Base-by-base conservation (phyloP, 2,329 filamentous ascomycete species). In the Colletotrichum paranaense region DNA sequence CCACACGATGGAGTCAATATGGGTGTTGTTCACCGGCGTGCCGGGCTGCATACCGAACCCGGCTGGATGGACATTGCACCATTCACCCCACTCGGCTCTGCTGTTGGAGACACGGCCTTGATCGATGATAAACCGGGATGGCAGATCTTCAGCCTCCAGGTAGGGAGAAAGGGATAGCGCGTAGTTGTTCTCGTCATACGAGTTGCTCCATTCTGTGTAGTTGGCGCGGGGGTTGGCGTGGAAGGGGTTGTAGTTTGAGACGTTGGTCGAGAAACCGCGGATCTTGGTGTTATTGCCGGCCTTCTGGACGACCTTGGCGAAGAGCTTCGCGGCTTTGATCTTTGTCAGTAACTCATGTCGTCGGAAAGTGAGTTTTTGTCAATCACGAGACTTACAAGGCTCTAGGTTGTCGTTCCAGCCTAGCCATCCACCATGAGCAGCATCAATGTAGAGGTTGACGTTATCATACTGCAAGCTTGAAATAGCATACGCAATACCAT, bases 101-200 rank as follows among this genome's bases (percentile, higher is more conserved):
- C 79, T 80, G n/a, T 81, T 83, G 1, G 80, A 81, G 3, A 84
- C 82, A 24, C 85, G 83, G 57, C 85, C 84, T 76, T 85, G 83
- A 75, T 86, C 85, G 76, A 86, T 79, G 77, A 86, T 85, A 80
- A 86, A 86, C 70, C 81, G 79, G 4, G 83, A 76, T 1, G 85
- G 85, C 19, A 86, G 79, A 4, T 83, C 84, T 57, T 79, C 77
- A 12, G 78, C 80, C 68, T 80, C 80, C 62, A 86, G 82, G 71
- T 79, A 77, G 1, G 83, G 80, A 1, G 82, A 76, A 9, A 86
- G 80, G 3, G 82, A 81, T 57, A 77, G 75, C 65, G 79, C 83
- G 76, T 85, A 86, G 80, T 83, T 77, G 26, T 76, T 78, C 78
- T 86, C 85, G 73, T 86, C 84, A 73, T 77, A 85, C 24, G 82